Base-by-base conservation (phyloP, 805 yeast species). In the Blastobotrys attinorum region DNA sequence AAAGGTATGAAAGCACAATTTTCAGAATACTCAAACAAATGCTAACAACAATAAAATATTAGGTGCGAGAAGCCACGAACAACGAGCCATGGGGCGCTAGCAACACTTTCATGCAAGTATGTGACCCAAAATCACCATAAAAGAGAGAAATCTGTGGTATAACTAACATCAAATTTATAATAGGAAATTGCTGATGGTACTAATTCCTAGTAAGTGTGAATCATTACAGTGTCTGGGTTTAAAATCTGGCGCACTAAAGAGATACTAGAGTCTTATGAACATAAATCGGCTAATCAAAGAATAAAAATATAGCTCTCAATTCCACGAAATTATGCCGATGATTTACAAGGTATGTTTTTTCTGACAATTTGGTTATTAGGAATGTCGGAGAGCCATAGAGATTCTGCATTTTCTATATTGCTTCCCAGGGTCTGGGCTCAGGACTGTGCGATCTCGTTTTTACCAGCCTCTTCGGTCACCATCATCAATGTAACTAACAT, bases 31-130 rank as follows among this genome's bases (percentile, higher is more conserved):
- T 17, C 20, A 18, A 10, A 35, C 22, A 23, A 8, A 15, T 38
- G 34, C 31, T 31, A 29, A 16, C 25, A 10, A n/a, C 21, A 8
- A n/a, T 10, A 37, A n/a, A n/a, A n/a, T n/a, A n/a, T n/a, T n/a
- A 55, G 59, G 64, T 61, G 37, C 77, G 97, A 49, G 98, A 90
- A 66, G 97, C 97, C 39, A 92, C 98, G 40, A 92, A 92, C 64
- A 92, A 92, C 62, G 98, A 92, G 65, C 98, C 98, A 1, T 92
- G 98, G 98, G 98, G 98, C 6, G 90, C 96, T 2, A 78, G 94
- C 3, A 75, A 90, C 1, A 76, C 95, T 2, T 68, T 85, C 59
- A 92, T 92, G 98, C 85, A 86, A 51, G 60, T 56, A 49, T n/a
- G 59, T 43, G 13, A 15, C 25, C 13, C 32, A n/a, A 31, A n/a